Evolutionary conservation across 139 green algal genomes (phyloP), one percentile per base, ranked within the genome.

Genomic region (Chlorella vulgaris): DNA sequence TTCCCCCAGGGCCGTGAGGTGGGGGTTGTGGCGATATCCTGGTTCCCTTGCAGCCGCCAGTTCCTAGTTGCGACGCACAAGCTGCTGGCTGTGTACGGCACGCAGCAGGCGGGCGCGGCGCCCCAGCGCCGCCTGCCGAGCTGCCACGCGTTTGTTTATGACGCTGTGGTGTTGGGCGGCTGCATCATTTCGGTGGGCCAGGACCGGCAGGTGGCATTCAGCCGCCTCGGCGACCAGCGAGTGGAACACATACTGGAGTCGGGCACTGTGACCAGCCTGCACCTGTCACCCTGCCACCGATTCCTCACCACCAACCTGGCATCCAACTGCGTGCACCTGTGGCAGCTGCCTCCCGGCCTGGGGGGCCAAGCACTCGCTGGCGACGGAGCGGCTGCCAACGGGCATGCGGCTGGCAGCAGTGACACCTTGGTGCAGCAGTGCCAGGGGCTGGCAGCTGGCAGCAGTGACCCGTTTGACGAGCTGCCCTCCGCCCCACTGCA

Each of bases 21-120:
- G 3, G 91, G 97, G 1, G 91, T 86, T 15, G n/a, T n/a, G n/a
- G 87, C 91, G 7, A 90, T 86, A 53, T 90, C 88, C 21, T 98
- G 95, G 95, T 70, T 88, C 8, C 74, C 82, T 3, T 91, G 94
- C 81, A 77, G 29, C 26, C 21, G 5, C 3, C 73, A 40, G 7
- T 94, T 97, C 60, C 53, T 97, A 43, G 89, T 85, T 19, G 94
- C 89, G n/a, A 85, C 86, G 0, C 53, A 97, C 90, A 50, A 47
- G 5, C 61, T 47, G 24, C 15, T 88, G 36, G 73, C 51, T 0
- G 61, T 86, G 42, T 75, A 63, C 21, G 61, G 83, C 33, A n/a
- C 35, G 24, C 31, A 31, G 31, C 70, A 78, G 31, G 33, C 50
- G 0, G 50, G 69, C 22, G 36, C 35, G 31, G 51, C 24, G 7